Evolutionary conservation across 2,329 filamentous ascomycete species (phyloP), one percentile per base, ranked within the genome.

Genomic region (Neurospora sp.): DNA sequence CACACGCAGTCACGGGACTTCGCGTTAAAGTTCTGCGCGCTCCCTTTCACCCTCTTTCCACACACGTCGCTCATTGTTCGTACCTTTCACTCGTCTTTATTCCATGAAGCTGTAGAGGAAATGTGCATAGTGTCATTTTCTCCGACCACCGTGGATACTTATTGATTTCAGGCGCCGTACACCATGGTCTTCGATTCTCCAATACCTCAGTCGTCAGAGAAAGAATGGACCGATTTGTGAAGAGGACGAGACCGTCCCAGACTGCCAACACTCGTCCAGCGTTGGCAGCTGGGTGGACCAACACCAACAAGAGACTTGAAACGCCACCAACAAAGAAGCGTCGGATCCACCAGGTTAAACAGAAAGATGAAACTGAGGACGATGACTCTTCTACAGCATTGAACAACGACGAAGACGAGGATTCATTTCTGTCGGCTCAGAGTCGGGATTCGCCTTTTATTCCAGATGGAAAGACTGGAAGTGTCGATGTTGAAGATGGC

Each of bases 301-400:
- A 72, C n/a, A 62, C 70, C 8, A 72, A 70, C 33, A 71, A 39
- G 68, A 69, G 66, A n/a, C 68, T 72, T 4, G 66, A 69, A 6
- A 69, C 76, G 62, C 78, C 77, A 19, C 78, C 80, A 2, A 70
- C 74, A 1, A 83, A 83, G 73, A 80, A 75, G 66, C 66, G 73
- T 6, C 81, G 80, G 67, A 67, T 76, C 15, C 77, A 78, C 6
- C 74, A 77, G 8, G 66, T 76, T 39, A 71, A 57, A 43, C 70
- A 74, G n/a, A 77, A 77, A 40, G 75, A 77, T 5, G 78, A 82
- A 66, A 77, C 78, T 38, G 79, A 80, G 52, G 78, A 77, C 36
- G 69, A 68, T 37, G 69, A 52, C 3, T 37, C 17, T 52, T 65
- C 17, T 12, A 17, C 43, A 10, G 38, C 67, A 6, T 69, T 62